Conservation (phyloP, 768 basidiomycete species). For the Termitomyces sp. region DNA sequence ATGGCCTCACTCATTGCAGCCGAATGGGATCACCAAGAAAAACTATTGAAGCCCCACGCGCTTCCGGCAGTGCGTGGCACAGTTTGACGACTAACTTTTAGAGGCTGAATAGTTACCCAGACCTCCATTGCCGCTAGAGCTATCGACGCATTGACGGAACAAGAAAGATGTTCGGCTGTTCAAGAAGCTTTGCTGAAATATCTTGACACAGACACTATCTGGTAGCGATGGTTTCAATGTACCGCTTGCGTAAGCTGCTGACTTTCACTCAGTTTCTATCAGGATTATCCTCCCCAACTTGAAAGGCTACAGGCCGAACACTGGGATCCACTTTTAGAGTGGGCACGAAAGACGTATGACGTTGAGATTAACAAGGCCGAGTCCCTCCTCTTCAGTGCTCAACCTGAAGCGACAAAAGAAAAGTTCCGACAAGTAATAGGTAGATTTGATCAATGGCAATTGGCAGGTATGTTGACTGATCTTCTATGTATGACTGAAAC, state of each 20-base stretch:
- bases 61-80: constrained; percentile 69
- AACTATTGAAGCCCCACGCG: constrained; percentile 80
- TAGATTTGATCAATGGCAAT: constrained; percentile 73
- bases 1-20: constrained; percentile 83
- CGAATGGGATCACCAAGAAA: constrained; percentile 95
- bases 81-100: background rate
- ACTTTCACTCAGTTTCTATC: constrained; percentile 60
- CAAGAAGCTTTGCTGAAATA: constrained; percentile 70
- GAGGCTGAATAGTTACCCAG: constrained; percentile 32
- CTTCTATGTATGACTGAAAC: background rate
- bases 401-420: constrained; percentile 61
- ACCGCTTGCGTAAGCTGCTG: background rate
- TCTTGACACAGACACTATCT: constrained; percentile 92
- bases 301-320: constrained; percentile 73
- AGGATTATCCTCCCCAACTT: constrained; percentile 68
- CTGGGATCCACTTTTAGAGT: constrained; percentile 85
- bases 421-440: constrained; percentile 54
- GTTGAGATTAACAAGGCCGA: constrained; percentile 64
- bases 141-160: constrained; percentile 67
- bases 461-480: constrained; percentile 62
- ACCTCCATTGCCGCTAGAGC: constrained; percentile 90
- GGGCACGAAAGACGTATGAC: constrained; percentile 63
- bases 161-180: constrained; percentile 52
- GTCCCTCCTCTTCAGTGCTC: constrained; percentile 64
- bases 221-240: constrained; percentile 36